Conservation (phyloP, 129 eudicot genomes). For the Logfia minima region DNA sequence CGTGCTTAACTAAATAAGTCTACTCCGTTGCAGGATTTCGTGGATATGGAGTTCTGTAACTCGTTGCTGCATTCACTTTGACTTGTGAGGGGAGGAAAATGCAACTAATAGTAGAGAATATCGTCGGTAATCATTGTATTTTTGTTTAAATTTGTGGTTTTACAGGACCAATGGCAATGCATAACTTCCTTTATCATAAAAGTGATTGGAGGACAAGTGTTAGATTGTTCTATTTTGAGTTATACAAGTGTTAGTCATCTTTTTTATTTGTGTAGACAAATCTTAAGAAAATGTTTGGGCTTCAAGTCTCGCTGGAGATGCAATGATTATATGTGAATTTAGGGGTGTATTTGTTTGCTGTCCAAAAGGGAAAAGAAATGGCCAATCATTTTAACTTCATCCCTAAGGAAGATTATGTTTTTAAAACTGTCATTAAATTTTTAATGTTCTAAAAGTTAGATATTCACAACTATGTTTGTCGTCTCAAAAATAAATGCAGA, state of each 20-base stretch:
- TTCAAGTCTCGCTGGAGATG: not conserved
- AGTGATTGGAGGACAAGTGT: not conserved
- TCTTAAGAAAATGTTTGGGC: not conserved
- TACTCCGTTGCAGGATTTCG: not conserved
- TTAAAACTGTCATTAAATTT: too few relatives aligned
- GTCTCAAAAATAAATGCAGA: too few relatives aligned
- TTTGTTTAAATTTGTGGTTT: constrained; percentile 6
- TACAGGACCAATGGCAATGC: not conserved
- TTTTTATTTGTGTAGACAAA: not conserved
- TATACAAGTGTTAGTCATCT: not conserved
- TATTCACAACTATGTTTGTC: too few relatives aligned
- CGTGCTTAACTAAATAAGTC: not conserved
- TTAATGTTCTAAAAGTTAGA: too few relatives aligned
- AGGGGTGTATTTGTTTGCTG: too few relatives aligned
- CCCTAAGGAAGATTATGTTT: too few relatives aligned
- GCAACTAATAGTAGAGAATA: constrained; percentile 2
- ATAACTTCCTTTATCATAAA: not conserved
- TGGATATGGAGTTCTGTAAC: not conserved
- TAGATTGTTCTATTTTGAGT: not conserved
- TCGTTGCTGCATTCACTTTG: not conserved
- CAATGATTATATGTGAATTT: not conserved
- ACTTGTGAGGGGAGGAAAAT: not conserved
- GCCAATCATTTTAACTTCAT: too few relatives aligned
- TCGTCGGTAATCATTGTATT: constrained; percentile 8
- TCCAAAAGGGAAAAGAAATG: too few relatives aligned